Conservation (phyloP, 2,329 filamentous ascomycete genomes). For the Sclerotinia minor region DNA sequence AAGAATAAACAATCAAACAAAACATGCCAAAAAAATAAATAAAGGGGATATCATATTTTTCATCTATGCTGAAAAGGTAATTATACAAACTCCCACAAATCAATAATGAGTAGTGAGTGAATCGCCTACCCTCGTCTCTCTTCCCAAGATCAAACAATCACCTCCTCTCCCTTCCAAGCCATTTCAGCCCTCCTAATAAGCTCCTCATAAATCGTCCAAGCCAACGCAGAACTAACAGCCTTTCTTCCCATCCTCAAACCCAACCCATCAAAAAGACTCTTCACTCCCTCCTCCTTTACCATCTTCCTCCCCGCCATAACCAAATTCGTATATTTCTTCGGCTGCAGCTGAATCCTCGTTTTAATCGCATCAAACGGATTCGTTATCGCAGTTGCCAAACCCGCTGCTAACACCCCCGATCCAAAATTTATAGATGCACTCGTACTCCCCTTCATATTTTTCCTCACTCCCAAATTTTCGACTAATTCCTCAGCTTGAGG, state of each 20-base stretch:
- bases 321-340: constrained; percentile 79
- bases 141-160: background rate
- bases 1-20: background rate
- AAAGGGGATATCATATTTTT: background rate
- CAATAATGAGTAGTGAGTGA: constrained; percentile 14
- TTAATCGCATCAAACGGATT: constrained; percentile 98
- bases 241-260: constrained; percentile 87
- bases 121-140: background rate
- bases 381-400: constrained; percentile 80
- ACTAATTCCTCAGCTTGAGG: constrained; percentile 32
- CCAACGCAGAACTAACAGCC: constrained; percentile 88
- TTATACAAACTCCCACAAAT: background rate
- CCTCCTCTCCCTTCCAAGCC: constrained; percentile 27
- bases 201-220: constrained; percentile 97
- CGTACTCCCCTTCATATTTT: constrained; percentile 40
- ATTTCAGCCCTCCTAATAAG: constrained; percentile 69
- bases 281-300: constrained; percentile 75
- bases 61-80: background rate
- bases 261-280: constrained; percentile 82
- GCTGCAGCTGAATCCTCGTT: constrained; percentile 89
- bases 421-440: constrained; percentile 79
- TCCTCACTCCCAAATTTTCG: constrained; percentile 7
- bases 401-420: constrained; percentile 78
- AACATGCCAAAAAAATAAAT: background rate
- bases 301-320: constrained; percentile 74